Evolutionary conservation across 768 basidiomycete genomes (phyloP).

Genomic region (Termitomyces sp.): DNA sequence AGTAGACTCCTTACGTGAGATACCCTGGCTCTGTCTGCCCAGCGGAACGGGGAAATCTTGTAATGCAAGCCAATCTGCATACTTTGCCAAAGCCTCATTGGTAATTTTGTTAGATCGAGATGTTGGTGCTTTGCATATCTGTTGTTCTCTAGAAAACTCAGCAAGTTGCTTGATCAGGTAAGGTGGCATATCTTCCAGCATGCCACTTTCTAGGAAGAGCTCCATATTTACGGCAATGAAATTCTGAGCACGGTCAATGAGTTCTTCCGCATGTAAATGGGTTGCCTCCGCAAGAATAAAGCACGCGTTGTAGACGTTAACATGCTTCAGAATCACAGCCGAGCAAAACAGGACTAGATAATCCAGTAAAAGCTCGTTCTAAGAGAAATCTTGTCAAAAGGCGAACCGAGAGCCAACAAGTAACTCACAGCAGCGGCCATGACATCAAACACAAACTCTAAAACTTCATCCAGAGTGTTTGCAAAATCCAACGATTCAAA

Average conservation of each 20-base stretch:
- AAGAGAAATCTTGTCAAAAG: constrained; percentile 2
- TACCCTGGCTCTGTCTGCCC: constrained; percentile 23
- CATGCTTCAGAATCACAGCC: constrained; percentile 56
- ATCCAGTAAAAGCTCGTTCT: constrained; percentile 90
- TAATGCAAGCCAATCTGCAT: constrained; percentile 63
- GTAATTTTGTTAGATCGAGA: constrained; percentile 52
- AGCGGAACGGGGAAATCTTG: constrained; percentile 66
- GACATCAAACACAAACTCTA: constrained; percentile 86
- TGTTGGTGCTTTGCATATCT: constrained; percentile 61
- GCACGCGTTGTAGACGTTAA: constrained; percentile 71
- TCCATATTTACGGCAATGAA: constrained; percentile 87
- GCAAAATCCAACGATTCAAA: constrained; percentile 69
- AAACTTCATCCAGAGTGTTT: constrained; percentile 60
- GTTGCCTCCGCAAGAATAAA: constrained; percentile 79
- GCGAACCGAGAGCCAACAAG: neutral
- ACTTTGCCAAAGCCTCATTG: constrained; percentile 48
- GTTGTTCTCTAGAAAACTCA: constrained; percentile 47
- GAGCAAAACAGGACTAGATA: constrained; percentile 83
- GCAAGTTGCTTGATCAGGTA: constrained; percentile 66
- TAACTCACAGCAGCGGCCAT: constrained; percentile 73
- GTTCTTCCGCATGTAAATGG: constrained; percentile 63
- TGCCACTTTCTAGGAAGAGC: constrained; percentile 70
- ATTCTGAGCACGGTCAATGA: constrained; percentile 65
- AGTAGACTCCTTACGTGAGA: constrained; percentile 14
- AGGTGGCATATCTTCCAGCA: constrained; percentile 71